Evolutionary conservation across 1,284 basidiomycete species (phyloP), one percentile per base, ranked within the genome.

Genomic region (Fomitopsis palustris): DNA sequence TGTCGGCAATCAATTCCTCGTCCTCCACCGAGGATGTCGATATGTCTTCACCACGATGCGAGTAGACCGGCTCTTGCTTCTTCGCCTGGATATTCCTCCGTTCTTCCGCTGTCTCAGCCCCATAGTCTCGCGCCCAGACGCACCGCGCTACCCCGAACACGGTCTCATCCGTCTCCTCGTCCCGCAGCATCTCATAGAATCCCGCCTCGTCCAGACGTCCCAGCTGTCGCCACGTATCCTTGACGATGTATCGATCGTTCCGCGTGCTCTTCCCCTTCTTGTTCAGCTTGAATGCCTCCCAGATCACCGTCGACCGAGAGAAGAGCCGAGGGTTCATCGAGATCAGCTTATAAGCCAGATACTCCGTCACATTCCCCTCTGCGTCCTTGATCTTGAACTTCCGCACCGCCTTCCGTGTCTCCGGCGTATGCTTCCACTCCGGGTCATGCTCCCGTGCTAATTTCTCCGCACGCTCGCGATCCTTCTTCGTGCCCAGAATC

Each of bases 291-390:
- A 56, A 27, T 31, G 33, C 55, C 9, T 47, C 55, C 27, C 55
- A 49, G n/a, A 56, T n/a, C 21, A 35, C 14, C 4, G 27, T 17
- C 3, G 55, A 19, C 16, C 55, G 27, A 4, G 55, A 64, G 56
- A 65, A 63, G 12, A 64, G 56, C 8, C 45, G 49, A 4, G 53
- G 54, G 37, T 62, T 64, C 21, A 57, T 53, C 31, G 54, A 59
- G 33, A 37, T 37, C 12, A 37, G 35, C 35, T 37, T 37, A 14
- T 37, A 37, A 3, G 35, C 35, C 3, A 37, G 53, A 47, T 55
- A 61, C 14, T 51, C 21, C 25, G 25, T n/a, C 3, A 51, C 35
- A 3, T 54, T 25, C 16, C 17, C 39, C 2, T 21, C 49, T 2
- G 45, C 27, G 4, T 17, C 14, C 14, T 21, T 47, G 7, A 25